A percentile compares a stretch with the other conserved stretches of the same genome.
Conservation (phyloP, 2,329 filamentous ascomycete genomes). For the Fusarium nodosum region DNA sequence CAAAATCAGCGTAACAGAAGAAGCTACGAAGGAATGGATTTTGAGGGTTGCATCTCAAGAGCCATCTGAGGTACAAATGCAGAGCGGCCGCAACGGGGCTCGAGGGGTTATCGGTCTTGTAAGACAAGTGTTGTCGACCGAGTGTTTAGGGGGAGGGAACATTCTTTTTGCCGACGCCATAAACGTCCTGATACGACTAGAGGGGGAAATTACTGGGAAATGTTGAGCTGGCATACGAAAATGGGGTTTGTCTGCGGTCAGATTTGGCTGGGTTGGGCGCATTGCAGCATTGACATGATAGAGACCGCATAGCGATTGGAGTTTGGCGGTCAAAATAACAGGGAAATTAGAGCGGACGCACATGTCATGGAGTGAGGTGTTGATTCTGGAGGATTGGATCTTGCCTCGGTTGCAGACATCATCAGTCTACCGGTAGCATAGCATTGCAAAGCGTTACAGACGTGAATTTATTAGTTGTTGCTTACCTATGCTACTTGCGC, state of each 20-base stretch:
- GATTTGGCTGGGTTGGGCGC: background rate
- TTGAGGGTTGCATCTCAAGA: constrained; percentile 58
- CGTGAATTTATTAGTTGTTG: constrained; percentile 9
- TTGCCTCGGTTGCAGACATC: constrained; percentile 1
- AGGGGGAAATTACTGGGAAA: constrained; percentile 58
- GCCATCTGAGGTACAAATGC: constrained; percentile 57
- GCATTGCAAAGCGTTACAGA: constrained; percentile 10
- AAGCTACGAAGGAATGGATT: constrained; percentile 56
- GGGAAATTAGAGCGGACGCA: constrained; percentile 1
- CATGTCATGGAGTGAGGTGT: constrained; percentile 11
- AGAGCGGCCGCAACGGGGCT: constrained; percentile 59
- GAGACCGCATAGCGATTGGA: constrained; percentile 19
- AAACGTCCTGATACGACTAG: constrained; percentile 65
- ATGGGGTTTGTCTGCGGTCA: background rate
- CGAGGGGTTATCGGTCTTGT: constrained; percentile 64
- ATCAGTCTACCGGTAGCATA: background rate
- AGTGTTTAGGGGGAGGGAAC: constrained; percentile 64
- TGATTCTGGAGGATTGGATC: background rate
- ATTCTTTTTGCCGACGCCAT: constrained; percentile 67
- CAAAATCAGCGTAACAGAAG: constrained; percentile 43
- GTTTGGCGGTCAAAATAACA: constrained; percentile 29
- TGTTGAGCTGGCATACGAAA: constrained; percentile 22
- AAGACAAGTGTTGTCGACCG: constrained; percentile 61
- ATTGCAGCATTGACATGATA: constrained; percentile 21
- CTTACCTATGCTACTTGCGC: background rate